Base-by-base conservation (phyloP, 2,329 filamentous ascomycete species). In the Cladosporium velox region DNA sequence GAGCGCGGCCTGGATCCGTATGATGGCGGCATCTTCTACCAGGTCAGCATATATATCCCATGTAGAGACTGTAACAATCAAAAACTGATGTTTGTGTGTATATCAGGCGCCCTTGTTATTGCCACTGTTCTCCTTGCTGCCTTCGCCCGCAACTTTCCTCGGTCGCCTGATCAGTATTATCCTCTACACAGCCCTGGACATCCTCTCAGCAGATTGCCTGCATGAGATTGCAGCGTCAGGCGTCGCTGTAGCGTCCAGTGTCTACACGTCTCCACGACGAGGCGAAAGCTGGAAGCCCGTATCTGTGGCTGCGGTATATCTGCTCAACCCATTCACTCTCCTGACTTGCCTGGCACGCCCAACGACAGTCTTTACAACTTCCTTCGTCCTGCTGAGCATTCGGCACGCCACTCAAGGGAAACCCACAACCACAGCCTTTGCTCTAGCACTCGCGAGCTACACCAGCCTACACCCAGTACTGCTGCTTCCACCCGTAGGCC, bases 1-100 rank as follows among this genome's bases (percentile, higher is more conserved):
- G 93, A 91, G 70, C 92, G 96, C 78, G 96, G 97, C 81, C 91
- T 98, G 66, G 97, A 93, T 67, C 95, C 95, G 1, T 99, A 98
- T 81, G 93, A 99, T 78, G 95, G 95, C 70, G 95, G 95, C 73
- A 92, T 90, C 70, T 90, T 87, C 75, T 87, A 90, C 77, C 88
- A 90, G 80, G 86, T 87, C 75, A 70, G 69, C 32, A 63, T 35
- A 64, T 26, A 34, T 57, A 34, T 57, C 28, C 60, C 60, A 54
- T 55, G 34, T 64, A 49, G 21, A 35, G 24, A 18, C 12, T 35
- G 28, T 51, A 38, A 7, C 24, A 61, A 24, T 51, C 21, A 8
- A 24, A 51, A 1, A 28, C 52, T 59, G 61, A 55, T 67, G 18
- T 34, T 15, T 21, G 8, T 21, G 8, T 34, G 15, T 55, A 32